A percentile compares a stretch with the other conserved stretches of the same genome.
phyloP scores from a whole-genome alignment of 2,329 filamentous ascomycete genomes.

The Sclerotinia nivalis region DNA sequence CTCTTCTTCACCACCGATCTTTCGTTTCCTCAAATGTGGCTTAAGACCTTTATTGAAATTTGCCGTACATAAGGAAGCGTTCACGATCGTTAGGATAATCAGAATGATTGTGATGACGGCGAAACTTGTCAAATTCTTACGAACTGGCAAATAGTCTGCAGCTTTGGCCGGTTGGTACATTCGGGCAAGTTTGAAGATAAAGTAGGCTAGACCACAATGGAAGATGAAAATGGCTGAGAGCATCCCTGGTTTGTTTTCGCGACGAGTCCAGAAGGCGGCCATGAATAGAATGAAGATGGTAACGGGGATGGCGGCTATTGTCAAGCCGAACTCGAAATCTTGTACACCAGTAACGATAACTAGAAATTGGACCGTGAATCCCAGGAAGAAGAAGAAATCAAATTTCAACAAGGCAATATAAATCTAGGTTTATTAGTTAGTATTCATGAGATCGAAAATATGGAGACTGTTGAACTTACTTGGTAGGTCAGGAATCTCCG shows the following conservation, averaged over 20 bases:
- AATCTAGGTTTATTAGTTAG: constrained; percentile 60
- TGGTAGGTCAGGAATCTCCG: constrained; percentile 95
- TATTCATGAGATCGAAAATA: background rate
- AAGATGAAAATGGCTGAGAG: constrained; percentile 77
- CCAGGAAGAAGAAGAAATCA: constrained; percentile 99
- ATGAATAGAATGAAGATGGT: constrained; percentile 85
- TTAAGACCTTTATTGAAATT: constrained; percentile 93
- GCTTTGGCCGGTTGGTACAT: constrained; percentile 74
- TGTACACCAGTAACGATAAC: constrained; percentile 76
- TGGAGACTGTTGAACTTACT: constrained; percentile 53
- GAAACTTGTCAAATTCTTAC: constrained; percentile 86
- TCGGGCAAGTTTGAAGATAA: constrained; percentile 95
- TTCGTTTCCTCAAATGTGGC: constrained; percentile 71
- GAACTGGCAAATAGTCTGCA: constrained; percentile 71
- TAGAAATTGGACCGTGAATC: constrained; percentile 96
- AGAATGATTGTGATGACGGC: constrained; percentile 89
- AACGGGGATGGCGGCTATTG: constrained; percentile 84
- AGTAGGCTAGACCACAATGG: constrained; percentile 87
- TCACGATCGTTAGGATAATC: constrained; percentile 83
- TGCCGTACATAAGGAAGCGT: constrained; percentile 81
- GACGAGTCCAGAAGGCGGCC: constrained; percentile 81
- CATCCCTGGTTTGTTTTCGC: constrained; percentile 81
- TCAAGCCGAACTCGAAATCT: constrained; percentile 79
- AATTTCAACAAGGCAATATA: constrained; percentile 98
- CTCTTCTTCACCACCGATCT: constrained; percentile 50